These are phyloP conservation scores for Rhododendron mucronatum DNA, from an alignment of 148 eudicot species.

Conservation along the genomic window DNA sequence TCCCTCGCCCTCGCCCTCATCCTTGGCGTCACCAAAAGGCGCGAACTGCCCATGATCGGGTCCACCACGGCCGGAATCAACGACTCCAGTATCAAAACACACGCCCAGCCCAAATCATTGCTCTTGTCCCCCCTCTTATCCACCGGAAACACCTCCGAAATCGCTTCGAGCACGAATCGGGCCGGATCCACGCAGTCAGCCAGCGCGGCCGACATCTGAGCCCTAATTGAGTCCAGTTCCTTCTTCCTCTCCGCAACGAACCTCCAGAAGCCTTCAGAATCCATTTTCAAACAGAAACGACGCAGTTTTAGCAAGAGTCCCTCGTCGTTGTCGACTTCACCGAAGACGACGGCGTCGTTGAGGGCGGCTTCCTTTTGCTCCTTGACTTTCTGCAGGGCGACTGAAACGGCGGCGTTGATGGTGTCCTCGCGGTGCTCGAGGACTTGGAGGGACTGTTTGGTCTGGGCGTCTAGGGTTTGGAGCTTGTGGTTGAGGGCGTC, in stretches of 20 bases:
- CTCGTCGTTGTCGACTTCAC: constrained; percentile 51
- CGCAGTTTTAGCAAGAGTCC: constrained; percentile 46
- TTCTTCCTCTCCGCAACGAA: constrained; percentile 60
- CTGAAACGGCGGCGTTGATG: constrained; percentile 45
- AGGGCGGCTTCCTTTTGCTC: constrained; percentile 33
- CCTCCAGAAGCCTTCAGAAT: constrained; percentile 57
- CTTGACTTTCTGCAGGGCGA: constrained; percentile 47
- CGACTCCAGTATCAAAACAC: constrained; percentile 74
- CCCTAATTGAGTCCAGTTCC: constrained; percentile 62
- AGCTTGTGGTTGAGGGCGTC: constrained; percentile 56
- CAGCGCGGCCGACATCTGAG: constrained; percentile 49
- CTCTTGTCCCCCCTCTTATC: constrained; percentile 52
- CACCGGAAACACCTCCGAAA: constrained; percentile 90
- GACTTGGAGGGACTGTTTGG: constrained; percentile 38
- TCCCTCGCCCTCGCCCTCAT: constrained; percentile 59
- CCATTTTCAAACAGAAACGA: constrained; percentile 49
- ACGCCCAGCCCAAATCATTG: constrained; percentile 93
- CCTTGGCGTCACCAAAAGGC: constrained; percentile 79
- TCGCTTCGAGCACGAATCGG: constrained; percentile 66
- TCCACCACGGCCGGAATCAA: constrained; percentile 75
- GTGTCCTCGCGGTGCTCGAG: constrained; percentile 65
- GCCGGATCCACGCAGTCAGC: constrained; percentile 79
- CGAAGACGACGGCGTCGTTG: background rate
- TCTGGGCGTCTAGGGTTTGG: constrained; percentile 44
- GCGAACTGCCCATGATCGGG: constrained; percentile 66